Evolutionary conservation across 768 basidiomycete genomes (phyloP).

Genomic region (Gautieria morchelliformis): DNA sequence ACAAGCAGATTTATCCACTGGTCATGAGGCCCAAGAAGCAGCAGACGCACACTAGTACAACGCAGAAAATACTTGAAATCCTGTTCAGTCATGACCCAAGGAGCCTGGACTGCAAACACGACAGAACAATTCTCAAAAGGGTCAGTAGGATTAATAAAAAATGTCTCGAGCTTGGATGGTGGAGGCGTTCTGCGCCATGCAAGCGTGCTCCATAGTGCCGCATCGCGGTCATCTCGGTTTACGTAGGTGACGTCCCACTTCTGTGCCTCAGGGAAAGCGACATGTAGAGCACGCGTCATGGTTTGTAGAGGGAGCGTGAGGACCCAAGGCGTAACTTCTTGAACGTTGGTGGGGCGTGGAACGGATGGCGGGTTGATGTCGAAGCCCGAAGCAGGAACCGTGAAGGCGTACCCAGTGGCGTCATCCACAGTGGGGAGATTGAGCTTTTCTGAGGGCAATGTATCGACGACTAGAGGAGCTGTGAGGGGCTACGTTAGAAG

Average conservation of each 20-base stretch:
- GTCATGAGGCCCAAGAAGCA: not conserved
- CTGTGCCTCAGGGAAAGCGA: constrained; percentile 19
- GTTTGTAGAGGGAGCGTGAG: constrained; percentile 43
- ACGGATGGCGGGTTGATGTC: not conserved
- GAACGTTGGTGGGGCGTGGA: not conserved
- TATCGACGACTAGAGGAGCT: constrained; percentile 13
- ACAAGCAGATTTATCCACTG: not conserved
- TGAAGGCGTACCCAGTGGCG: constrained; percentile 30
- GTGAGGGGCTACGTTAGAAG: constrained; percentile 17
- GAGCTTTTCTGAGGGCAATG: constrained; percentile 26
- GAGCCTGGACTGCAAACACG: constrained; percentile 27
- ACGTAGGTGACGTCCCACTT: constrained; percentile 22
- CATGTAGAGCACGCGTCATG: constrained; percentile 30
- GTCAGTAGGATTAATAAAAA: not conserved
- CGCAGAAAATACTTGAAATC: constrained; percentile 27
- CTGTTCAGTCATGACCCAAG: constrained; percentile 27
- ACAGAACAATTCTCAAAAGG: constrained; percentile 12
- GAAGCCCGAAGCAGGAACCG: constrained; percentile 20
- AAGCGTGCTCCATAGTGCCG: constrained; percentile 15
- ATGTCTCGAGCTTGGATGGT: not conserved
- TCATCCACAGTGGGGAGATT: constrained; percentile 30
- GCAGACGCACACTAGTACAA: constrained; percentile 11
- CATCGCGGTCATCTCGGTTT: constrained; percentile 14
- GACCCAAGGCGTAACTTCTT: constrained; percentile 41
- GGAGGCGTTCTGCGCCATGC: constrained; percentile 16